Base-by-base conservation (phyloP, 2,329 filamentous ascomycete species). In the Scedosporium dehoogii region DNA sequence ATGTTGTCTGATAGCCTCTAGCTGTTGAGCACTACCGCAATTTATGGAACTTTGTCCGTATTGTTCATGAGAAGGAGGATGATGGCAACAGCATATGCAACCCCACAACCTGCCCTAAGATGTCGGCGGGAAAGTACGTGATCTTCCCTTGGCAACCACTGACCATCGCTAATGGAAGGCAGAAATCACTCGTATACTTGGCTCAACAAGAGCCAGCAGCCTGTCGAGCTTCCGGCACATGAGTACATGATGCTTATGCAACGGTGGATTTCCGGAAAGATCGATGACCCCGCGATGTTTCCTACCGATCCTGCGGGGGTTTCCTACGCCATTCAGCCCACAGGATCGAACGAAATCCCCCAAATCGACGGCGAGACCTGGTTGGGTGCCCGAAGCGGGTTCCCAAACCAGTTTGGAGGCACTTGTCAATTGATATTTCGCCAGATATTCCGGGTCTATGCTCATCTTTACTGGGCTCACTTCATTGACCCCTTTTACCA, bases 401-500 rank as follows among this genome's bases (percentile, higher is more conserved):
- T 99, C 75, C 94, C 94, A 2, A 85, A 89, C 66, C 90, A 91
- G 67, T 97, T 97, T 74, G 82, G 93, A 68, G 85, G 88, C 65
- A 91, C 96, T 68, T 94, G 93, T 79, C 92, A 96, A 79, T 88
- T 88, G 67, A 94, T 97, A 70, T 93, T 97, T 79, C 89, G 92
- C 70, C 94, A 97, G 77, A 97, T 99, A 88, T 97, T 99, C 81
- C 90, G 94, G 64, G 93, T 97, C 68, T 99, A 99, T 72, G 89
- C 94, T 57, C 94, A 99, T 75, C 86, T 99, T 65, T 99, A 99
- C 80, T 97, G 96, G 84, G 91, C 92, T 63, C 94, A 99, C 75
- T 99, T 91, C 75, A 79, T 87, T 64, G 89, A 91, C 67, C 89
- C 89, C 4, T 91, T 92, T 75, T 93, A 91, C 76, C 88, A 92